Conservation (phyloP, 148 eudicot species). For the Camellia granthamiana region DNA sequence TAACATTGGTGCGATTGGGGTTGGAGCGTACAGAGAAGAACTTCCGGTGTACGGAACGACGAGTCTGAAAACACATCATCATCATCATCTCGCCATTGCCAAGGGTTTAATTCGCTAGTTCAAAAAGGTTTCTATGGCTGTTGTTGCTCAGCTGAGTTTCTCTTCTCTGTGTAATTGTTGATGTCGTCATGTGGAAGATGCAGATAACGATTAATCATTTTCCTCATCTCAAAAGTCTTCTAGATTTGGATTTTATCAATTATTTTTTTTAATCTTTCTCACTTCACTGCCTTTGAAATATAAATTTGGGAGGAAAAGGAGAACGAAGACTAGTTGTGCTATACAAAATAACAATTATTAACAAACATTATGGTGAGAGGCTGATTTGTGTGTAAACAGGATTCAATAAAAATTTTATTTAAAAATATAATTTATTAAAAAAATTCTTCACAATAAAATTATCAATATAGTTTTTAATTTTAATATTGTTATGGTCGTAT, state of each 20-base stretch:
- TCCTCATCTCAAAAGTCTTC: neutral
- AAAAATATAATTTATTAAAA: too few relatives aligned
- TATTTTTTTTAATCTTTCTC: neutral
- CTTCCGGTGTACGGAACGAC: conserved; percentile 55
- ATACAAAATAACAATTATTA: too few relatives aligned
- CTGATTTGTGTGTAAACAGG: too few relatives aligned
- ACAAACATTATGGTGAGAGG: too few relatives aligned
- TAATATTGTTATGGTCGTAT: too few relatives aligned
- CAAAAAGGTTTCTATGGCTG: conserved; percentile 4
- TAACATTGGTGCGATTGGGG: conserved; percentile 31
- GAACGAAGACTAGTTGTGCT: too few relatives aligned
- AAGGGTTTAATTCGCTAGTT: conserved; percentile 30
- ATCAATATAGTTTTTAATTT: too few relatives aligned
- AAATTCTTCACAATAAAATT: too few relatives aligned
- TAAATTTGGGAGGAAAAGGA: too few relatives aligned
- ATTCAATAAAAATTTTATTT: too few relatives aligned
- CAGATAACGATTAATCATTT: neutral
- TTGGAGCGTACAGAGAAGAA: conserved; percentile 36
- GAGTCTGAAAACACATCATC: conserved; percentile 27
- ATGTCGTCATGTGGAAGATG: neutral
- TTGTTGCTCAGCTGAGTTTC: too few relatives aligned
- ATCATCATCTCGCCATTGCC: conserved; percentile 25
- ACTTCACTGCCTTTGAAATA: neutral
- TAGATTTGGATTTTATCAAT: neutral
- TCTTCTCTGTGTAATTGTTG: too few relatives aligned